A percentile compares a stretch with the other conserved stretches of the same genome.
Evolutionary conservation across 108 stramenopile species (phyloP).

Genomic region (Nitzschia sp.): DNA sequence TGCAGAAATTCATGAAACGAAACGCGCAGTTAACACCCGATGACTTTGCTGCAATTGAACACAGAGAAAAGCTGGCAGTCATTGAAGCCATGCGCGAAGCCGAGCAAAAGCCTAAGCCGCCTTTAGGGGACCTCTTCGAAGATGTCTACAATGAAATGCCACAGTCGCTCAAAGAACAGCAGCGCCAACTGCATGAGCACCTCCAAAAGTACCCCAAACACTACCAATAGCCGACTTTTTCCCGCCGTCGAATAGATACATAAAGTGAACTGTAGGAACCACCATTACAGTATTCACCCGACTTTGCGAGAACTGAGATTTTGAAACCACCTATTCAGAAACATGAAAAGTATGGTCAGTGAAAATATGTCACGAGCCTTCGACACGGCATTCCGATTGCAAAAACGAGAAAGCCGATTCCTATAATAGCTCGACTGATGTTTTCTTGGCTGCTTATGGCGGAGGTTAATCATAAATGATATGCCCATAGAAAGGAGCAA

Average conservation of each 20-base stretch:
- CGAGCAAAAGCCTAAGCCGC: slow-evolving; percentile 80
- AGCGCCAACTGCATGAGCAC: slow-evolving; percentile 65
- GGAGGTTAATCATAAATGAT: slow-evolving; percentile 23
- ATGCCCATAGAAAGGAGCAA: slow-evolving; percentile 32
- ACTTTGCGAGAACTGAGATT: too few species aligned
- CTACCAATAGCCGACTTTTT: slow-evolving; percentile 29
- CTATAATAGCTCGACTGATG: slow-evolving; percentile 43
- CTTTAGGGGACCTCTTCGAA: slow-evolving; percentile 78
- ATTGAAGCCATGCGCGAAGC: slow-evolving; percentile 86
- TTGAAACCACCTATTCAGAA: too few species aligned
- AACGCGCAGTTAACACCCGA: slow-evolving; percentile 56
- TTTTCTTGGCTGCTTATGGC: slow-evolving; percentile 41
- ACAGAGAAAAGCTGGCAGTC: slow-evolving; percentile 80
- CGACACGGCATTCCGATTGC: slow-evolving; percentile 33
- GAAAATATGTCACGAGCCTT: slow-evolving; percentile 42
- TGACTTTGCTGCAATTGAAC: slow-evolving; percentile 48
- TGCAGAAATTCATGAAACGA: slow-evolving; percentile 69
- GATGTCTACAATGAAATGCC: slow-evolving; percentile 96
- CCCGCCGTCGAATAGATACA: background rate
- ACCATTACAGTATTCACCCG: too few species aligned
- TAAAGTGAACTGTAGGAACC: background rate
- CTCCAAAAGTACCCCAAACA: slow-evolving; percentile 64
- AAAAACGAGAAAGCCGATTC: slow-evolving; percentile 31
- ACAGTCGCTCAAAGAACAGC: slow-evolving; percentile 80
- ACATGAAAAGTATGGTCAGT: background rate